Evolutionary conservation across 129 eudicot species (phyloP).

Genomic region (Erigeron canadensis): DNA sequence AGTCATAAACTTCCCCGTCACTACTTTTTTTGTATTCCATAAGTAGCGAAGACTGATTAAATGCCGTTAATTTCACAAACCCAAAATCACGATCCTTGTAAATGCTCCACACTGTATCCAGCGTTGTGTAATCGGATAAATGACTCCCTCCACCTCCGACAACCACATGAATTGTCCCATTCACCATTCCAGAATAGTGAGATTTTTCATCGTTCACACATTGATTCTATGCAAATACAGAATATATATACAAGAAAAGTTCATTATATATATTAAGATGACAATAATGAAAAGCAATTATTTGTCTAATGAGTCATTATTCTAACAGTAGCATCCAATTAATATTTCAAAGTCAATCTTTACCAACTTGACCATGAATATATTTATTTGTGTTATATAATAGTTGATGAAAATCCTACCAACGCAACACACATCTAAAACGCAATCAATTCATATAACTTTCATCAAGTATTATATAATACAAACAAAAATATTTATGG

Average conservation of each 20-base stretch:
- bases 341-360: no score
- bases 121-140: constrained; percentile 33
- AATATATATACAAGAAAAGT: not conserved
- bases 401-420: no score
- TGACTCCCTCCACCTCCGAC: constrained; percentile 75
- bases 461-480: no score
- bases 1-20: constrained; percentile 64
- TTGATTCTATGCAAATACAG: constrained; percentile 27
- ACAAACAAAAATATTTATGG: no score
- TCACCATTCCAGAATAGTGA: constrained; percentile 39
- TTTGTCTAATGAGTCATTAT: no score
- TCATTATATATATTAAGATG: no score
- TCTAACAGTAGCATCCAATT: no score
- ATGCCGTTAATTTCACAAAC: constrained; percentile 63
- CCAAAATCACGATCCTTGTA: constrained; percentile 59
- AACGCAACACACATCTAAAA: no score
- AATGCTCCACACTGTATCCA: constrained; percentile 58
- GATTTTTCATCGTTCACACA: constrained; percentile 36
- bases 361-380: no score
- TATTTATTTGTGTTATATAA: no score
- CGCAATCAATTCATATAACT: no score
- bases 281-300: no score
- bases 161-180: constrained; percentile 78
- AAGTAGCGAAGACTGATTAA: constrained; percentile 52
- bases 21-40: constrained; percentile 72